Conservation (phyloP, 306 rosid species). For the Acacia melanoxylon region DNA sequence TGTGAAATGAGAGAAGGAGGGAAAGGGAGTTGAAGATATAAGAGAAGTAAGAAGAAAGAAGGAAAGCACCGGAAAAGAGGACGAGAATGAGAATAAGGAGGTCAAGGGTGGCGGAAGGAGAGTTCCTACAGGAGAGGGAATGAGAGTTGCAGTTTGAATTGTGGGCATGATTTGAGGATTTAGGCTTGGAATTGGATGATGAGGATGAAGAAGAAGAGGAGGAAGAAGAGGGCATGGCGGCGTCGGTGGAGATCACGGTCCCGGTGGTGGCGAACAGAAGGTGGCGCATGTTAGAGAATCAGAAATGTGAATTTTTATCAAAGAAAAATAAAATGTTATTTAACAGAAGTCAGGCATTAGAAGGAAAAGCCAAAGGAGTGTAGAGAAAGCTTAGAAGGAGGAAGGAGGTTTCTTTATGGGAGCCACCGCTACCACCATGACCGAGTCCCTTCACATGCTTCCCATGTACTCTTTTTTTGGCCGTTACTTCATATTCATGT, state of each 20-base stretch:
- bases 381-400: not conserved
- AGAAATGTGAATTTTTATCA: not conserved
- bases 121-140: slow-evolving; percentile 59
- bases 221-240: slow-evolving; percentile 30
- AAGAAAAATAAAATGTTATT: not conserved
- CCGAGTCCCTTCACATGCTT: not conserved
- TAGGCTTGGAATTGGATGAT: slow-evolving; percentile 40
- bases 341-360: not conserved
- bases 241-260: not conserved
- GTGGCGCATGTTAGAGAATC: slow-evolving; percentile 52
- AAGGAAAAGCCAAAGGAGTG: not conserved
- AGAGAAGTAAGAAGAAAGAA: slow-evolving; percentile 82
- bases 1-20: slow-evolving; percentile 59
- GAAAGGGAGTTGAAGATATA: slow-evolving; percentile 90
- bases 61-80: slow-evolving; percentile 86
- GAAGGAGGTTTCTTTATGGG: not conserved
- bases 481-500: not conserved
- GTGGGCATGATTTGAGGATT: slow-evolving; percentile 43
- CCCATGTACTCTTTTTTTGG: not conserved
- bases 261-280: slow-evolving; percentile 34
- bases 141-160: slow-evolving; percentile 37
- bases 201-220: slow-evolving; percentile 27
- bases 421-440: not conserved
- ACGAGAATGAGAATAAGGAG: slow-evolving; percentile 82
- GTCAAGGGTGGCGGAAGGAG: slow-evolving; percentile 74